phyloP scores from a whole-genome alignment of 805 yeast genomes.

The Wickerhamiella slavikovae region DNA sequence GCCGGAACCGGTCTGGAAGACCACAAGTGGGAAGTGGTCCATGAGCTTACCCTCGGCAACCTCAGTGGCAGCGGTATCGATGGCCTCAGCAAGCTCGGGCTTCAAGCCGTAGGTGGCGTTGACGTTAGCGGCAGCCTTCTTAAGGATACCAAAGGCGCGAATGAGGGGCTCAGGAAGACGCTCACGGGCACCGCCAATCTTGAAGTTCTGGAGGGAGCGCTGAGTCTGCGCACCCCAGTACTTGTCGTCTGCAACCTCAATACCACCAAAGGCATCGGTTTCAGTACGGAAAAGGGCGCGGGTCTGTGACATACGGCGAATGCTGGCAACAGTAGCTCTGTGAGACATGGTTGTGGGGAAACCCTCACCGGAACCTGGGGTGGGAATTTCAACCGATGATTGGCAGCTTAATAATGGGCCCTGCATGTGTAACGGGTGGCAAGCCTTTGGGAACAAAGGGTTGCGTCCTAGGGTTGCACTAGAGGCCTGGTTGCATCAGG shows the following conservation, averaged over 20 bases:
- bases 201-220: slow-evolving; percentile 81
- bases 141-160: slow-evolving; percentile 79
- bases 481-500: no score
- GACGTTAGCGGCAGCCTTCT: slow-evolving; percentile 87
- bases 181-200: slow-evolving; percentile 86
- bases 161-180: slow-evolving; percentile 81
- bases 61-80: slow-evolving; percentile 87
- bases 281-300: slow-evolving; percentile 37
- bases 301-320: slow-evolving; percentile 7
- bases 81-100: slow-evolving; percentile 64
- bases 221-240: slow-evolving; percentile 98
- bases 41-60: slow-evolving; percentile 79
- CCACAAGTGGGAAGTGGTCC: slow-evolving; percentile 94
- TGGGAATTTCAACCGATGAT: no score
- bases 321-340: neutral
- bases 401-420: no score
- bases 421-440: no score
- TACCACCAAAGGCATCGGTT: slow-evolving; percentile 92
- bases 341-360: no score
- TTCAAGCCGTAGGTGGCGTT: slow-evolving; percentile 73
- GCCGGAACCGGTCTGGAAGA: slow-evolving; percentile 97
- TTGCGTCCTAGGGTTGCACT: no score
- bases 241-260: slow-evolving; percentile 66
- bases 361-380: no score
- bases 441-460: no score